These are phyloP conservation scores for Verticillium longisporum DNA, from an alignment of 2,329 filamentous ascomycete genomes.

Conservation along the genomic window DNA sequence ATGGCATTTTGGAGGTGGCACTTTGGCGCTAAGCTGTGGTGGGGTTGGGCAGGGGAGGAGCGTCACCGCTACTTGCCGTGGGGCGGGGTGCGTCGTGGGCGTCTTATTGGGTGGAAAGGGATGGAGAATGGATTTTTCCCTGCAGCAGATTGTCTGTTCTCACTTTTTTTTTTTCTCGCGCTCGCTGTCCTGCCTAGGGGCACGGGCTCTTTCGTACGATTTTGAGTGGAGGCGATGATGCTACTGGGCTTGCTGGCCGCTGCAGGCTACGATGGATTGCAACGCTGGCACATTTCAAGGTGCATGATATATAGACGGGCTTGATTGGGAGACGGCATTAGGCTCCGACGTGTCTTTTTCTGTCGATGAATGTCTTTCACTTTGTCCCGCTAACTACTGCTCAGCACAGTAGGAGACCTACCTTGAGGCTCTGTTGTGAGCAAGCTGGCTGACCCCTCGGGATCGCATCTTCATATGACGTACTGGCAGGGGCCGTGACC, in stretches of 20 bases:
- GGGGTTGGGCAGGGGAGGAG: background rate
- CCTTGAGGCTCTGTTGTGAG: background rate
- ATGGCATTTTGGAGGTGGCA: background rate
- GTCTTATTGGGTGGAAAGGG: background rate
- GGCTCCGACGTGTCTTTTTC: background rate
- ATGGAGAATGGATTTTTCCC: background rate
- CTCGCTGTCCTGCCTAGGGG: background rate
- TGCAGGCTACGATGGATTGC: background rate
- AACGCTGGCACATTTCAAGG: background rate
- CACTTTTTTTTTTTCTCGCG: slow-evolving; percentile 18
- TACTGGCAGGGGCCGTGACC: background rate
- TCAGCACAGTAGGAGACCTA: background rate
- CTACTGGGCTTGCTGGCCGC: background rate
- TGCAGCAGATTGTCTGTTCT: slow-evolving; percentile 14
- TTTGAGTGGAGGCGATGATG: background rate
- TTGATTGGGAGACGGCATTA: background rate
- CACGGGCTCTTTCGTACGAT: background rate
- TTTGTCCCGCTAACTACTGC: background rate
- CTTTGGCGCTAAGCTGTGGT: background rate
- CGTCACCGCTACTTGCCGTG: background rate
- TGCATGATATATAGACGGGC: background rate
- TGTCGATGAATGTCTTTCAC: background rate
- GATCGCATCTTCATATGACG: background rate
- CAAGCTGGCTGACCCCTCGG: background rate
- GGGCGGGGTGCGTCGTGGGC: background rate